A percentile compares a stretch with the other conserved stretches of the same genome.
phyloP scores from a whole-genome alignment of 441 rosid species.

The Arabidopsis hybrid region DNA sequence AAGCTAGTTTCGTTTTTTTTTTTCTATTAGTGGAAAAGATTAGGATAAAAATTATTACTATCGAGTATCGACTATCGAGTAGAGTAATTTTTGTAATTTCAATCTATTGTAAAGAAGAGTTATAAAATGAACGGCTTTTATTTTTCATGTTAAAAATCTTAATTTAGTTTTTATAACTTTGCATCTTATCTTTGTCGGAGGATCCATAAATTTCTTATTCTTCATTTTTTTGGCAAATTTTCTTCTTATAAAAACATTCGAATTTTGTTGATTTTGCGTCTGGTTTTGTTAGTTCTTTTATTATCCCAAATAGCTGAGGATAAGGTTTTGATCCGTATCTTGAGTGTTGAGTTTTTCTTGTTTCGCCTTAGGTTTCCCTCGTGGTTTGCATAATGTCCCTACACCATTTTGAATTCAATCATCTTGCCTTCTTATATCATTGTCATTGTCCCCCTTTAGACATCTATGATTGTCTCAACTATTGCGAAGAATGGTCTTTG shows the following conservation, averaged over 20 bases:
- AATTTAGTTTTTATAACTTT: background rate
- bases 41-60: conserved; percentile 10
- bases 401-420: background rate
- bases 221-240: background rate
- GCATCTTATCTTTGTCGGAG: background rate
- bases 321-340: background rate
- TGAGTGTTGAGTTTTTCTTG: conserved; percentile 10
- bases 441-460: background rate
- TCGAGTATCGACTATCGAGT: background rate
- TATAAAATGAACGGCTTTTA: conserved; percentile 29
- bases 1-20: conserved; percentile 10
- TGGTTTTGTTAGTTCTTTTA: background rate
- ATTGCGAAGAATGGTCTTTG: background rate
- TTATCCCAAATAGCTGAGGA: background rate
- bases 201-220: background rate
- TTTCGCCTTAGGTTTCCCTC: background rate
- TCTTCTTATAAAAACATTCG: background rate
- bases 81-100: conserved; percentile 36
- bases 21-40: background rate
- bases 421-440: conserved; percentile 5
- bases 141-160: background rate
- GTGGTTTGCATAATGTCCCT: conserved; percentile 25
- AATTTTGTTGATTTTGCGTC: background rate
- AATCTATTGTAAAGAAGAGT: conserved; percentile 37
- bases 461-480: conserved; percentile 5